Evolutionary conservation across 2,329 filamentous ascomycete species (phyloP), one percentile per base, ranked within the genome.

Genomic region (Aspergillus candidus): DNA sequence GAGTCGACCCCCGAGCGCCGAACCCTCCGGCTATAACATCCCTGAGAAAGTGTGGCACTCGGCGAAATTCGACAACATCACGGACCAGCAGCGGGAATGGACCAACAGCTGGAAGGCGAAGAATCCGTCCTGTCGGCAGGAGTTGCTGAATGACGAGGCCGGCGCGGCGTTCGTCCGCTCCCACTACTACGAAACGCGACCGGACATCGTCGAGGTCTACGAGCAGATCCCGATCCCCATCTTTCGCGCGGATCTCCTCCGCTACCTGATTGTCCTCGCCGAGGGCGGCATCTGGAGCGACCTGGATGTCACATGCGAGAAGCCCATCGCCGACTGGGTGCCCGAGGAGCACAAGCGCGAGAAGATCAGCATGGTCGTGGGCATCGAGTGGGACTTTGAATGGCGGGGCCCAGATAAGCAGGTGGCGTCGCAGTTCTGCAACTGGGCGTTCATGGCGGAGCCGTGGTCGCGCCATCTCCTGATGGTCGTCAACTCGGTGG

Each of bases 201-300:
- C 66, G 2, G 62, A 69, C 6, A 57, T 72, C 31, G 52, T 69
- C 12, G 50, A 63, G 5, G 56, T 48, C 5, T 71, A 66, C 43
- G 47, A 64, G 13, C 44, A 51, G 12, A 45, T 59, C 1, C 43
- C 43, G 7, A 49, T 58, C 2, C 67, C 66, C 1, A 70, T 71
- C 32, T 52, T 71, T 27, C 66, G 65, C 50, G 69, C 67, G 15
- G 69, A 72, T 44, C 57, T 72, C 11, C 56, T 72, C 8, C 65
- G 69, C 6, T 66, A 70, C 36, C 48, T 72, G 4, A 59, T 72
- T 30, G 54, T 72, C 1, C 68, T 59, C 48, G 54, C 59, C 4
- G 55, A 70, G 32, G 69, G 68, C 5, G 69, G 69, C 8, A 59
- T 71, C 13, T 72, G 65, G 61, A 67, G 57, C 32, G 70, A 72